A percentile compares a stretch with the other conserved stretches of the same genome.
Conservation (phyloP, 192 early-diverging fungal species). For the Nowakowskiella sp. region DNA sequence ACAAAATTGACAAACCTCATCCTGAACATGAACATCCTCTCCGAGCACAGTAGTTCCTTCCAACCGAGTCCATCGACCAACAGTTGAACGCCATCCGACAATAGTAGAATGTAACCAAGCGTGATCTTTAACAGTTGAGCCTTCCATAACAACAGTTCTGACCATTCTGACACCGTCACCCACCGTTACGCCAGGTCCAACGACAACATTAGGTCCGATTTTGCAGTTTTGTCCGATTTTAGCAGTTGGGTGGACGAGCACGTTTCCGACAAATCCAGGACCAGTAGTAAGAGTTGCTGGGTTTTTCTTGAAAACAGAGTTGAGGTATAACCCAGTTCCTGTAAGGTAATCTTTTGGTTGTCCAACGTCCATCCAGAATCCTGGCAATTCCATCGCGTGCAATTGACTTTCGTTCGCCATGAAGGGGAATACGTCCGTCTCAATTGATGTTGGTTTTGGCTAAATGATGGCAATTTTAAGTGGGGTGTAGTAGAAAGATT, state of each 20-base stretch:
- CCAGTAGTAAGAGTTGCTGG: conserved; percentile 65
- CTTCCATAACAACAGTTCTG: conserved; percentile 82
- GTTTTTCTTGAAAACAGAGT: conserved; percentile 66
- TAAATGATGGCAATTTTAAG: conserved; percentile 15
- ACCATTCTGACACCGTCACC: conserved; percentile 92
- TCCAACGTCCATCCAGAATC: conserved; percentile 99
- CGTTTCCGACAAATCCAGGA: conserved; percentile 65
- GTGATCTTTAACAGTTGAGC: conserved; percentile 74
- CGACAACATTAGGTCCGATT: conserved; percentile 95
- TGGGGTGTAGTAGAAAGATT: conserved; percentile 2
- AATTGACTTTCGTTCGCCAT: conserved; percentile 84
- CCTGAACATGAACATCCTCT: conserved; percentile 90
- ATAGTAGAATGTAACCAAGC: conserved; percentile 87
- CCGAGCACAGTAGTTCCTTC: conserved; percentile 93
- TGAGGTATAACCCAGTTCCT: conserved; percentile 88
- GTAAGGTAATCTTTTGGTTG: conserved; percentile 98
- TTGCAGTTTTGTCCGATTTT: conserved; percentile 91
- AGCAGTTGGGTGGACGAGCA: conserved; percentile 84
- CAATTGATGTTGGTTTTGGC: conserved; percentile 93
- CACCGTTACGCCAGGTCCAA: conserved; percentile 83
- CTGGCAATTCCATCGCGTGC: conserved; percentile 87
- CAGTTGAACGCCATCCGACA: conserved; percentile 91
- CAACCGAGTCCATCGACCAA: conserved; percentile 91
- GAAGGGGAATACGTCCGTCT: conserved; percentile 92
- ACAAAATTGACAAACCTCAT: conserved; percentile 50